A percentile compares a stretch with the other conserved stretches of the same genome.
These are phyloP conservation scores for Dactylonectria macrodidyma DNA, from an alignment of 2,329 filamentous ascomycete species.

Conservation along the genomic window DNA sequence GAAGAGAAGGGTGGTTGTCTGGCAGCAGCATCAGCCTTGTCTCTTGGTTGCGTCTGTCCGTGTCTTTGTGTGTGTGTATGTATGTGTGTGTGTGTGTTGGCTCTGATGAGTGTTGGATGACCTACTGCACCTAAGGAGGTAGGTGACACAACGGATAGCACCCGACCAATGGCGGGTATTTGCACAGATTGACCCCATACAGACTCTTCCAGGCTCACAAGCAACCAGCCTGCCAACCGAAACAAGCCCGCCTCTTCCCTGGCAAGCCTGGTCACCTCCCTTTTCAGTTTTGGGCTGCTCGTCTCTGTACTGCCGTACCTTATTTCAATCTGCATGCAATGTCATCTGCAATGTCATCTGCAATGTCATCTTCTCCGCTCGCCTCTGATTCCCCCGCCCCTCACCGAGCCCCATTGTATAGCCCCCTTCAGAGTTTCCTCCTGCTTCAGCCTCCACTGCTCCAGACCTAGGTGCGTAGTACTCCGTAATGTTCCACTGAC, in stretches of 20 bases:
- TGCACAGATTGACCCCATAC: not conserved
- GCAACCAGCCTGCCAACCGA: not conserved
- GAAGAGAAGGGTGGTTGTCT: conserved; percentile 17
- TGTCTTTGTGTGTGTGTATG: not conserved
- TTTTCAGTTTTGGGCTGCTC: conserved; percentile 11
- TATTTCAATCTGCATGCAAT: conserved; percentile 27
- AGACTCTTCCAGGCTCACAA: not conserved
- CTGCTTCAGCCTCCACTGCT: not conserved
- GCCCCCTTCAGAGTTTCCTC: conserved; percentile 15
- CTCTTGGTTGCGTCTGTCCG: not conserved
- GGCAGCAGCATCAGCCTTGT: conserved; percentile 36
- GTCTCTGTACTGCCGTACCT: conserved; percentile 22
- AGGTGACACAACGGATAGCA: not conserved
- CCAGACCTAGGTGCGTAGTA: not conserved
- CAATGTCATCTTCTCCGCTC: conserved; percentile 26
- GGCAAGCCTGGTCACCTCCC: not conserved
- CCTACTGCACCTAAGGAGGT: not conserved
- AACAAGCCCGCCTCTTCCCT: not conserved
- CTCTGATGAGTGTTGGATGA: no score
- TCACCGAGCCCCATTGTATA: not conserved
- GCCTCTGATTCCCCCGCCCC: not conserved
- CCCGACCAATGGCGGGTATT: not conserved
- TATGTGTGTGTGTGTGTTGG: not conserved
- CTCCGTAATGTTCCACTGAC: conserved; percentile 9
- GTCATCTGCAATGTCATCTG: conserved; percentile 33